phyloP scores from a whole-genome alignment of 1,284 basidiomycete genomes.

The Fomitiporia mediterranea region DNA sequence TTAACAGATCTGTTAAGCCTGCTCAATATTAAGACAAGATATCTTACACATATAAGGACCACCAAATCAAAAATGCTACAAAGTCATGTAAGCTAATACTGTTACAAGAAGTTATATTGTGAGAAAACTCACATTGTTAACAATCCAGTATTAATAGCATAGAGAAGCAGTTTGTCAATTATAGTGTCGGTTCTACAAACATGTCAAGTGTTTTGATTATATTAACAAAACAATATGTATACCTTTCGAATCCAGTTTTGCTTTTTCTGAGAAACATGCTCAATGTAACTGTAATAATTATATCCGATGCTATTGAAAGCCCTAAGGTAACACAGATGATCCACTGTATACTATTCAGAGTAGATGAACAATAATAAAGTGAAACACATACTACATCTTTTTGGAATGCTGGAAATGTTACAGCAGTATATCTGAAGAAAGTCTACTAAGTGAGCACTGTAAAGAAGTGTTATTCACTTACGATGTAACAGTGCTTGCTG shows the following conservation, averaged over 20 bases:
- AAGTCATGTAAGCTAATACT: background rate
- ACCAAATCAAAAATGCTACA: no score
- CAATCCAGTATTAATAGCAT: background rate
- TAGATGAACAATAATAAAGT: background rate
- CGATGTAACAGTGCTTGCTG: background rate
- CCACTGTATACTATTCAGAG: background rate
- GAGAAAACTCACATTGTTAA: background rate
- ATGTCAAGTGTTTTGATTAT: no score
- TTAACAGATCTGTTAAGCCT: background rate
- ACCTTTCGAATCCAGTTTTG: background rate
- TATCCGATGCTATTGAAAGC: background rate
- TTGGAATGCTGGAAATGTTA: background rate
- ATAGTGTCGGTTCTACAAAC: background rate
- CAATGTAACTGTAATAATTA: background rate
- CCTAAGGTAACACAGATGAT: background rate
- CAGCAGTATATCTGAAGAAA: background rate
- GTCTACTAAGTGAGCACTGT: background rate
- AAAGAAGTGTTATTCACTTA: background rate
- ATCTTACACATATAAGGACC: no score
- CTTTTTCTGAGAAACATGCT: background rate
- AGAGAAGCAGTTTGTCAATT: background rate
- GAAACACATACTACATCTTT: background rate
- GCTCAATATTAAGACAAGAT: no score
- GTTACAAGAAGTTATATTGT: background rate
- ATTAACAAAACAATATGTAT: no score